Conservation (phyloP, 2,329 filamentous ascomycete species). For the Colletotrichum nymphaeae region DNA sequence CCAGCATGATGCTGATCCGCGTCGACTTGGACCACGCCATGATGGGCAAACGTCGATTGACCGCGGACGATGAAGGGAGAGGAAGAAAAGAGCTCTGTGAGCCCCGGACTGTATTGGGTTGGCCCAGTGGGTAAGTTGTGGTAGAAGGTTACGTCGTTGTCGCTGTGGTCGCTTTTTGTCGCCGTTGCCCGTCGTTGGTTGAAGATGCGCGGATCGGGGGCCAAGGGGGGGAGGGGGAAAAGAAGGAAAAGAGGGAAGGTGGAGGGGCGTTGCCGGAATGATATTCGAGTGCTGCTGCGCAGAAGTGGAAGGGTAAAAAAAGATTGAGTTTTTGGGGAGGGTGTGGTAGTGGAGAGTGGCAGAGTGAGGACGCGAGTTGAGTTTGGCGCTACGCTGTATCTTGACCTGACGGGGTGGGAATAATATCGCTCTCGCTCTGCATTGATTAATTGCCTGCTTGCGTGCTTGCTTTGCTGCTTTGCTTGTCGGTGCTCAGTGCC, state of each 20-base stretch:
- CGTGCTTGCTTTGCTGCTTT: background rate
- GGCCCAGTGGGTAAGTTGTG: constrained; percentile 15
- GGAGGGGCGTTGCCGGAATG: constrained; percentile 21
- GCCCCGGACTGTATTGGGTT: constrained; percentile 7
- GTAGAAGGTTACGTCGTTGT: constrained; percentile 7
- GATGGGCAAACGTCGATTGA: constrained; percentile 22
- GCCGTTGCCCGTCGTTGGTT: constrained; percentile 3
- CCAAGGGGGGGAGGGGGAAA: background rate
- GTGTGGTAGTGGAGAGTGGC: background rate
- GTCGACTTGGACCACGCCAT: constrained; percentile 95
- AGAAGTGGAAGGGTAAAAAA: background rate
- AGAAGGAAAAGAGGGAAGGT: background rate
- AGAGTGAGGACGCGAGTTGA: constrained; percentile 12
- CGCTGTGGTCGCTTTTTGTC: constrained; percentile 11
- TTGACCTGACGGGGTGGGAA: background rate
- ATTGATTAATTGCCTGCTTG: background rate
- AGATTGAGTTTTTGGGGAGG: constrained; percentile 15
- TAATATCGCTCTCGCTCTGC: background rate
- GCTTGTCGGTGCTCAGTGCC: background rate
- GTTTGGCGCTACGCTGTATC: constrained; percentile 19
- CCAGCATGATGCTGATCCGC: constrained; percentile 92
- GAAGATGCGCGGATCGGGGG: constrained; percentile 7
- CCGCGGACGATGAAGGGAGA: background rate
- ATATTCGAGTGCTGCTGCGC: constrained; percentile 10
- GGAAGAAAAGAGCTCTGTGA: constrained; percentile 4